Evolutionary conservation across 2,329 filamentous ascomycete species (phyloP).

Genomic region (Pestalotiopsis sp.): DNA sequence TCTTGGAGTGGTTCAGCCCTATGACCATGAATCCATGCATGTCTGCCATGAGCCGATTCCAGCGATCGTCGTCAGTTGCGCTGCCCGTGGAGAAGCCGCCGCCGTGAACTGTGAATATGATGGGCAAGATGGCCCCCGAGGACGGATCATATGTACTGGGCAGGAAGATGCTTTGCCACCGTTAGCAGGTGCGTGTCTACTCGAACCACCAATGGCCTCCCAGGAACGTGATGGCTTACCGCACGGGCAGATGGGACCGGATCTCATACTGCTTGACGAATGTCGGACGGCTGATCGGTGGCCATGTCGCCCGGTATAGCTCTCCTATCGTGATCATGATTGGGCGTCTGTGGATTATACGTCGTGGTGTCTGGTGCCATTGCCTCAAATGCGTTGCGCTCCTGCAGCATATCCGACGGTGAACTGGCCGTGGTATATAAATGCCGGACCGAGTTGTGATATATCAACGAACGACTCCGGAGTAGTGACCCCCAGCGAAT

Average conservation of each 20-base stretch:
- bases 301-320: constrained; percentile 9
- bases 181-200: background rate
- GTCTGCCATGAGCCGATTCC: constrained; percentile 12
- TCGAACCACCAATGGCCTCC: background rate
- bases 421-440: constrained; percentile 3
- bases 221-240: background rate
- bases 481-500: background rate
- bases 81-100: constrained; percentile 9
- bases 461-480: background rate
- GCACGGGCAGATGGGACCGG: constrained; percentile 9
- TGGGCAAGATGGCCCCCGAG: background rate
- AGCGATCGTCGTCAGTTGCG: constrained; percentile 12
- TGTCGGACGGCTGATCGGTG: constrained; percentile 4
- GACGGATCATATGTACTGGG: constrained; percentile 2
- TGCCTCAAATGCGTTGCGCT: background rate
- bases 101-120: constrained; percentile 12
- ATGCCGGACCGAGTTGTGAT: background rate
- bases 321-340: constrained; percentile 11
- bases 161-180: constrained; percentile 2
- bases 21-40: constrained; percentile 9
- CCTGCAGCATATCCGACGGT: background rate
- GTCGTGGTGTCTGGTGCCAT: background rate
- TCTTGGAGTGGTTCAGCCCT: constrained; percentile 8
- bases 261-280: constrained; percentile 12
- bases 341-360: background rate